phyloP scores from a whole-genome alignment of 345 rosid genomes.

The Rubroshorea leprosula region DNA sequence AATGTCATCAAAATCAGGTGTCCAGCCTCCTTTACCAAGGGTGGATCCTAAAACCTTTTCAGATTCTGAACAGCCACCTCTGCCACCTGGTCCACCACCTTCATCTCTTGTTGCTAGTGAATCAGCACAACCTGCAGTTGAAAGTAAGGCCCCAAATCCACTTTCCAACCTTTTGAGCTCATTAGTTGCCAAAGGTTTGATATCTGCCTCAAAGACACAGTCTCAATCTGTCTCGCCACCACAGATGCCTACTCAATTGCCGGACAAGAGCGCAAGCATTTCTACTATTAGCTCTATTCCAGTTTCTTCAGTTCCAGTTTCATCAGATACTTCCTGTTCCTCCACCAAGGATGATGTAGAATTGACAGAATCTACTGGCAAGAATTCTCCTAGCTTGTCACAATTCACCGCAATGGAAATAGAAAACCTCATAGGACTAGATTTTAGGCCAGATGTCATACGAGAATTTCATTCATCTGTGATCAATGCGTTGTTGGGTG shows the following conservation, averaged over 20 bases:
- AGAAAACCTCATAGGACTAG: constrained; percentile 57
- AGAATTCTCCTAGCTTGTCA: constrained; percentile 25
- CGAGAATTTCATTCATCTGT: constrained; percentile 76
- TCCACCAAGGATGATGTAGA: constrained; percentile 34
- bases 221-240: constrained; percentile 27
- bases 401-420: constrained; percentile 24
- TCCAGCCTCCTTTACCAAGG: constrained; percentile 34
- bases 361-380: constrained; percentile 26
- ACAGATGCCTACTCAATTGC: constrained; percentile 26
- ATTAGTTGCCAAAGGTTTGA: constrained; percentile 84
- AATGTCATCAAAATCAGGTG: constrained; percentile 26
- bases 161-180: constrained; percentile 78
- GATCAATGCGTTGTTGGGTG: constrained; percentile 54
- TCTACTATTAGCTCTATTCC: constrained; percentile 26
- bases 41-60: constrained; percentile 26
- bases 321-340: constrained; percentile 26
- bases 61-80: constrained; percentile 37
- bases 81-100: constrained; percentile 36
- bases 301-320: constrained; percentile 34
- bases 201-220: constrained; percentile 63
- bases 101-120: no score
- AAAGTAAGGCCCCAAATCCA: constrained; percentile 49
- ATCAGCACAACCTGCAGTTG: constrained; percentile 35
- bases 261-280: constrained; percentile 31
- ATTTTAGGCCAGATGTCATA: constrained; percentile 65